Conservation (phyloP, 768 basidiomycete genomes). For the Tylopilus subfusipes region DNA sequence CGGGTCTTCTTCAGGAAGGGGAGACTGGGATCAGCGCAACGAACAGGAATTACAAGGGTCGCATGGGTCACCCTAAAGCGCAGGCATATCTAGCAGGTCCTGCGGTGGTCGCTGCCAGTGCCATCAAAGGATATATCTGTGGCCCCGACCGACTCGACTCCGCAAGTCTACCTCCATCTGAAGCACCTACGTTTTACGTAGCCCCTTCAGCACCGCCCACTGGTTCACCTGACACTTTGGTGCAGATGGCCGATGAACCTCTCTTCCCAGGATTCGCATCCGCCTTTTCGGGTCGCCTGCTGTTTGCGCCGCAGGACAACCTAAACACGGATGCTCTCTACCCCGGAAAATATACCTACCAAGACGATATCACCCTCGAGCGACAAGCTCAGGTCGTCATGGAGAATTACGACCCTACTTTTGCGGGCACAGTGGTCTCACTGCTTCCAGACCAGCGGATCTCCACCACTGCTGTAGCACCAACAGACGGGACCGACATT, state of each 20-base stretch:
- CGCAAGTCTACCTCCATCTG: constrained; percentile 44
- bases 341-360: constrained; percentile 98
- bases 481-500: constrained; percentile 10
- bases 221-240: constrained; percentile 28
- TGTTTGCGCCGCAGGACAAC: constrained; percentile 96
- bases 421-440: constrained; percentile 66
- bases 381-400: constrained; percentile 95
- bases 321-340: constrained; percentile 98
- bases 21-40: constrained; percentile 97
- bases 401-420: constrained; percentile 96
- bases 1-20: constrained; percentile 89
- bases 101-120: constrained; percentile 95
- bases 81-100: constrained; percentile 95
- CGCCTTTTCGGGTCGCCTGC: constrained; percentile 75
- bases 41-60: constrained; percentile 97
- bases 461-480: constrained; percentile 18
- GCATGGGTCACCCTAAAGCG: constrained; percentile 96
- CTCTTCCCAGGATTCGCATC: constrained; percentile 81
- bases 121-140: constrained; percentile 86
- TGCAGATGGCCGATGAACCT: constrained; percentile 45
- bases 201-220: constrained; percentile 30
- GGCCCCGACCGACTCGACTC: constrained; percentile 70
- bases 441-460: constrained; percentile 33
- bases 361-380: constrained; percentile 96
- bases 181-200: constrained; percentile 58